Percentiles rank a stretch among this genome's conserved stretches.
Evolutionary conservation across 768 basidiomycete genomes (phyloP).

Genomic region (Boletellus emodensis): DNA sequence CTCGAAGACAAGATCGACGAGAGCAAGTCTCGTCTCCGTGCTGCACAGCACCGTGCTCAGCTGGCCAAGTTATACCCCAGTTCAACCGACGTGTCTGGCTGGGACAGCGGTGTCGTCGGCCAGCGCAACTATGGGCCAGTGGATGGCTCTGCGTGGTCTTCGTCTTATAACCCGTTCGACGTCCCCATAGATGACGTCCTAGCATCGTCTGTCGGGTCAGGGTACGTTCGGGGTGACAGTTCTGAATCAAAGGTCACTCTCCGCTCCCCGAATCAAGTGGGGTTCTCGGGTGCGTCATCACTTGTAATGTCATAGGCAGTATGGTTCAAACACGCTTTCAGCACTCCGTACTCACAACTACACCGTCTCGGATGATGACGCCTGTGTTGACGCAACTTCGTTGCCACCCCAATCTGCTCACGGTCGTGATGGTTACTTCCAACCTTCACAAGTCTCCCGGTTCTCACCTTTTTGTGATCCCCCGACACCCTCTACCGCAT

Average conservation of each 20-base stretch:
- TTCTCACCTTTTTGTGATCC: slow-evolving; percentile 57
- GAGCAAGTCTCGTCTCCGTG: slow-evolving; percentile 56
- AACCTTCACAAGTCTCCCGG: slow-evolving; percentile 20
- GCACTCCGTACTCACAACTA: slow-evolving; percentile 37
- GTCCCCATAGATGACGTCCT: slow-evolving; percentile 17
- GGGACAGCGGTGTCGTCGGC: slow-evolving; percentile 5
- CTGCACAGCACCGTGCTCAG: slow-evolving; percentile 57
- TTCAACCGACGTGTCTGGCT: slow-evolving; percentile 13
- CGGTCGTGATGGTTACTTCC: slow-evolving; percentile 12
- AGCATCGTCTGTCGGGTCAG: slow-evolving; percentile 13
- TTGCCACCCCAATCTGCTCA: slow-evolving; percentile 12
- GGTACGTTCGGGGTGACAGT: slow-evolving; percentile 7
- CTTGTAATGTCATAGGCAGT: slow-evolving; percentile 13
- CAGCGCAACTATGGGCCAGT: slow-evolving; percentile 8
- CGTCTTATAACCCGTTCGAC: slow-evolving; percentile 32
- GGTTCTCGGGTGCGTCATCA: slow-evolving; percentile 30
- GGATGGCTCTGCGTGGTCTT: slow-evolving; percentile 22
- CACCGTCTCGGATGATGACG: slow-evolving; percentile 37
- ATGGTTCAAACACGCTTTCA: slow-evolving; percentile 9
- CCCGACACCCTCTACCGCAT: slow-evolving; percentile 38
- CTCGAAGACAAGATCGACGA: slow-evolving; percentile 67
- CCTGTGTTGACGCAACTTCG: slow-evolving; percentile 24
- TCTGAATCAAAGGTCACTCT: slow-evolving; percentile 13
- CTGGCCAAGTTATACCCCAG: slow-evolving; percentile 34
- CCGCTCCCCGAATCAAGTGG: slow-evolving; percentile 27